Evolutionary conservation across 179 eudicot species (phyloP), one percentile per base, ranked within the genome.

Genomic region (Beta corolliflora): DNA sequence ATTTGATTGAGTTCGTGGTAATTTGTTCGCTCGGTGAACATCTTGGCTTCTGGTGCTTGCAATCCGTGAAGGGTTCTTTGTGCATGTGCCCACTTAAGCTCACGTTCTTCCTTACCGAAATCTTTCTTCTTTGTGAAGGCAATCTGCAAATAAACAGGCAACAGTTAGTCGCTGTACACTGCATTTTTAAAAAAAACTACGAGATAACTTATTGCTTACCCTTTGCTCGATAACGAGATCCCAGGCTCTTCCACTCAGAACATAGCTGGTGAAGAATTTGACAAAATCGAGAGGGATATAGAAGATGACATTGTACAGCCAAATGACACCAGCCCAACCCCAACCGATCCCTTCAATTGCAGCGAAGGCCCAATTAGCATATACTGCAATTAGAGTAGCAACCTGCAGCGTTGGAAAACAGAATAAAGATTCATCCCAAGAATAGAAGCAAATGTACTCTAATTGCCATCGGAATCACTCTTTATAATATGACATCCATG

Each of bases 271-370:
- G 54, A 93, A 83, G 87, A 94, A 94, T 87, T 94, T 94, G 58
- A 94, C 87, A 56, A 91, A 68, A 86, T 94, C 98, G 25, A 94
- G 98, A 1, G 98, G 98, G 79, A 94, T 81, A 78, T 94, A 94
- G 84, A 86, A 86, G 19, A 94, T 77, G 79, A 91, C 63, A 66
- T 94, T 94, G 79, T 91, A 94, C 7, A 94, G 91, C 98, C 98
- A 94, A 54, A 94, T 89, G 44, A 94, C 98, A 25, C 98, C 98
- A 9, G 98, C 98, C 98, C 98, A 94, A 76, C 98, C 95, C 98
- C 98, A 94, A 45, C 98, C 98, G 18, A 94, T 94, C 48, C 98
- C 98, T 86, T 94, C 93, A 64, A 94, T 89, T 36, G 97, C 97
- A 77, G 98, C 97, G 81, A 94, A 94, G 61, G 85, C 84, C 98